Base-by-base conservation (phyloP, 1,284 basidiomycete genomes). In the Taiwanofungus camphoratus region DNA sequence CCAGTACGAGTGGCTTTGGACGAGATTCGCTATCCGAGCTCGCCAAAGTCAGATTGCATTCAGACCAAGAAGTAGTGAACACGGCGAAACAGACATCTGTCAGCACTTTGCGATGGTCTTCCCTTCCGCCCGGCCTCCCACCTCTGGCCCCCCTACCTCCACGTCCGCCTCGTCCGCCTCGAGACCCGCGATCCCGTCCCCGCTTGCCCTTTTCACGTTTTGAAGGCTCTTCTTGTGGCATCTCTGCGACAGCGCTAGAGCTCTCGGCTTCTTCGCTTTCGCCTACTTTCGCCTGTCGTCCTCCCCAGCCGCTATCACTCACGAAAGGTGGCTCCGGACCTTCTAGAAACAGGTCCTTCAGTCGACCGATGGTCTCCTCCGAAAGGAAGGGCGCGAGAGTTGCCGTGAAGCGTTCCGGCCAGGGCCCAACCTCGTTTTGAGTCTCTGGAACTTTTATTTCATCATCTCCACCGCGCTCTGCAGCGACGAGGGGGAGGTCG, bases 1-100 rank as follows among this genome's bases (percentile, higher is more conserved):
- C 77, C 77, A 2, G 90, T 91, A 21, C 95, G 79, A 7, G 77
- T 79, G 21, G 79, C 75, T 65, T 98, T 98, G 18, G 82, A 84
- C 19, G 73, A 62, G 33, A 99, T 91, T 7, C 87, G 81, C 87
- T 95, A 62, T 22, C 32, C 43, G 38, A 44, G 52, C 27, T 30
- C 44, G 38, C 35, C 35, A 32, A 33, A 32, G 52, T 58, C 48
- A 54, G 46, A 53, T 41, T 44, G 54, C 16, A 50, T 49, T 52
- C 22, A 11, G 3, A 46, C 36, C 44, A 41, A 37, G 51, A 44
- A 26, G 42, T 24, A 38, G 42, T 24, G 39, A 36, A 55, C 29
- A 42, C 36, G 44, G 41, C 34, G 38, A 44, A 44, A 76, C 77
- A 57, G 56, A 92, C 90, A 65, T 91, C 77, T 26, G 91, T 88